Evolutionary conservation across 2,329 filamentous ascomycete species (phyloP), one percentile per base, ranked within the genome.

Genomic region (Cladorrhinum sp.): DNA sequence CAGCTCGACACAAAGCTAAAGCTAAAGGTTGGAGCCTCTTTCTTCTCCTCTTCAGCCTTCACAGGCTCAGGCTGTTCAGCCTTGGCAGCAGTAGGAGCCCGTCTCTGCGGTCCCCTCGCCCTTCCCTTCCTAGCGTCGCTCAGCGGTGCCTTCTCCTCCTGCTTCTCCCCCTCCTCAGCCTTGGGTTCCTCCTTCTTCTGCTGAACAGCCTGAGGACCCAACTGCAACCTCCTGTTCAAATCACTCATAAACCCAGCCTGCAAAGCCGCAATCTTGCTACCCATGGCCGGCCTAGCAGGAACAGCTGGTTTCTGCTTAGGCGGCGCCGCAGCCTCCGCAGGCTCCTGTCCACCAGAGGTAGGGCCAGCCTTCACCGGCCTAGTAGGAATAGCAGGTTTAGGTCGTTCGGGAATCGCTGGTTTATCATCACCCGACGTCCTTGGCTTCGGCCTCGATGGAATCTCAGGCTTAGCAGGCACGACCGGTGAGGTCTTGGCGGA

Each of bases 171-270:
- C 30, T 81, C 81, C 52, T 84, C 83, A 60, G 86, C 82, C 57
- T 86, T 81, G 14, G 80, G 77, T 16, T 46, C 16, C 42, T 46
- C 42, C n/a, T 46, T 10, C n/a, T 46, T 21, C 42, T 46, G 4
- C 42, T 20, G 6, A 46, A 18, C 42, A 46, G 42, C n/a, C 42
- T 46, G 87, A n/a, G 93, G 94, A 1, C 95, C 95, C 36, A 96
- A 77, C 71, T 92, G 88, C 26, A 99, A 80, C 54, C 92, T 89
- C 69, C 92, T 93, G 75, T 98, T 96, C 48, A 99, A 79, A 71
- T 98, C 94, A 50, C 87, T 92, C 82, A 99, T 86, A 74, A 99
- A 98, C 2, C 91, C 92, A 39, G 91, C 91, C 75, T 96, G 92
- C 30, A 99, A 79, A 23, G 91, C 90, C 16, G 93, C 92, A 72